Evolutionary conservation across 805 yeast species (phyloP).

Genomic region (Candida morakotiae): DNA sequence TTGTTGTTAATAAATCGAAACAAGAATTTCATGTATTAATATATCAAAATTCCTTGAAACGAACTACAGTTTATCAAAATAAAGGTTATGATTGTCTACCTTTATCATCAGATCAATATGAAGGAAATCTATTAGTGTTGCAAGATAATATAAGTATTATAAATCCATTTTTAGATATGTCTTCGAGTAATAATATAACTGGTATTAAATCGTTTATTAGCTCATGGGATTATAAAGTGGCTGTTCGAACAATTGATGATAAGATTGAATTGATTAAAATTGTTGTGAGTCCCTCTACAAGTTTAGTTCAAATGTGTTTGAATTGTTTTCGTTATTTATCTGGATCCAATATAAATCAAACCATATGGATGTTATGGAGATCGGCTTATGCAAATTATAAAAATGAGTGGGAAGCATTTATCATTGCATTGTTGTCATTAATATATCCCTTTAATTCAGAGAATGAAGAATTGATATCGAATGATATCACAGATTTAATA

Average conservation of each 20-base stretch:
- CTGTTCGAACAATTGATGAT: constrained; percentile 18
- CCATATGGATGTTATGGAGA: constrained; percentile 63
- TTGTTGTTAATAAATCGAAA: constrained; percentile 43
- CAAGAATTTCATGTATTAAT: constrained; percentile 48
- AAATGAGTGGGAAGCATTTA: constrained; percentile 61
- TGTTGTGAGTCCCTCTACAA: constrained; percentile 41
- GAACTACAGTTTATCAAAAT: constrained; percentile 25
- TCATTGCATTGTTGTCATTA: constrained; percentile 47
- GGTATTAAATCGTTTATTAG: constrained; percentile 22
- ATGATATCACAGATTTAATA: constrained; percentile 27
- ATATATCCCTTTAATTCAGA: constrained; percentile 37
- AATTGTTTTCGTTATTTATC: constrained; percentile 48
- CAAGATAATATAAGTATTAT: constrained; percentile 35
- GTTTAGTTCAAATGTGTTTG: constrained; percentile 43
- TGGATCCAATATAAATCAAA: constrained; percentile 55
- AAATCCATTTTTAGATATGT: constrained; percentile 55
- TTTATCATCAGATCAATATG: constrained; percentile 27
- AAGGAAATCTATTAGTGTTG: constrained; percentile 45
- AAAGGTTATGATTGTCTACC: constrained; percentile 36
- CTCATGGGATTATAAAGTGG: constrained; percentile 25
- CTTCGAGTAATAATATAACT: constrained; percentile 19
- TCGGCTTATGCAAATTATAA: constrained; percentile 40
- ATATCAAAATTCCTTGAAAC: constrained; percentile 36
- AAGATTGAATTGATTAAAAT: constrained; percentile 26
- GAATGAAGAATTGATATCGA: constrained; percentile 14